Conservation (phyloP, 192 early-diverging fungal species). For the Funneliformis mosseae region DNA sequence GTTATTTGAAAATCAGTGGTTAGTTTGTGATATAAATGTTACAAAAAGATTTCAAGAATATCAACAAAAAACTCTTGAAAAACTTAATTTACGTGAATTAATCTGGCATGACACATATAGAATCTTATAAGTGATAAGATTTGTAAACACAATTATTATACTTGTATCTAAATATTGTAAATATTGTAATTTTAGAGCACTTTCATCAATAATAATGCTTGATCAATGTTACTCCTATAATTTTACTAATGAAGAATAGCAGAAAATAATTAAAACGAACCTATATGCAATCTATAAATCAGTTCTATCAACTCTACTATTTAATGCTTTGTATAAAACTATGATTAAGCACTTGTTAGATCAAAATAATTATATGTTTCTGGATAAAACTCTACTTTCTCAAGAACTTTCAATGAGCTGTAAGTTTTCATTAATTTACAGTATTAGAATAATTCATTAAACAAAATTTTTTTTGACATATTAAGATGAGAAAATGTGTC, state of each 20-base stretch:
- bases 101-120: conserved; percentile 13
- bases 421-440: conserved; percentile 18
- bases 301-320: conserved; percentile 18
- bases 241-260: conserved; percentile 7
- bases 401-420: conserved; percentile 31
- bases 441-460: neutral
- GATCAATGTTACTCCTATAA: no score
- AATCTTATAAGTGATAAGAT: conserved; percentile 26
- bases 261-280: conserved; percentile 21
- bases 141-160: no score
- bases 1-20: no score
- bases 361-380: conserved; percentile 31
- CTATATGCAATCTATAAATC: conserved; percentile 25
- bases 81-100: no score
- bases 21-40: no score
- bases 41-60: no score
- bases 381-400: conserved; percentile 10
- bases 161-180: conserved; percentile 17
- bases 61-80: no score
- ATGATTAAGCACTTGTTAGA: conserved; percentile 24
- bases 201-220: conserved; percentile 33
- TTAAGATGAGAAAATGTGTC: no score
- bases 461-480: no score
- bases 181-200: conserved; percentile 27
- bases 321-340: conserved; percentile 21